phyloP scores from a whole-genome alignment of 2,329 filamentous ascomycete species.

The Fusarium phyllophilum region DNA sequence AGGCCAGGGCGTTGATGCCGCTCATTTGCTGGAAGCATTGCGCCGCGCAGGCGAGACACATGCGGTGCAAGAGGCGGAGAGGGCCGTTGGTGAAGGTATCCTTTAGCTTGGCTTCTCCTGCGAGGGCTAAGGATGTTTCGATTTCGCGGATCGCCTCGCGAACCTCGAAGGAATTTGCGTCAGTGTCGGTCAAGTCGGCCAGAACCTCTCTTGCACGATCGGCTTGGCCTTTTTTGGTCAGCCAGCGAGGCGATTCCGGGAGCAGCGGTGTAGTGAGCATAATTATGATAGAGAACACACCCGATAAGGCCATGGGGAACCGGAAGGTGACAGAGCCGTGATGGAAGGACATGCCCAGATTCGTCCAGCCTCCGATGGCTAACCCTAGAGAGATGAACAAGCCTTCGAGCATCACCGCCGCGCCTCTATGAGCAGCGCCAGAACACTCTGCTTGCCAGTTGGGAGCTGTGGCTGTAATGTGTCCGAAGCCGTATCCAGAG shows the following conservation, averaged over 20 bases:
- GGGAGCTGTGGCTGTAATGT: background rate
- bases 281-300: background rate
- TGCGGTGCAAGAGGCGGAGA: background rate
- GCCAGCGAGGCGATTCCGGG: background rate
- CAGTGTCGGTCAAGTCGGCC: background rate
- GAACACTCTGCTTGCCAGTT: constrained; percentile 10
- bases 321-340: background rate
- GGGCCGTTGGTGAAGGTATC: background rate
- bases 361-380: background rate
- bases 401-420: constrained; percentile 3
- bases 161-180: background rate
- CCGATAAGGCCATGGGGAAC: background rate
- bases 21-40: constrained; percentile 7
- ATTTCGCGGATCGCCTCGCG: background rate
- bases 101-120: background rate
- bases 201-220: background rate
- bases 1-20: constrained; percentile 1
- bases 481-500: constrained; percentile 1
- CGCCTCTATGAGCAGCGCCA: background rate
- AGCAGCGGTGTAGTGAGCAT: constrained; percentile 4
- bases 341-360: background rate
- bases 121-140: background rate
- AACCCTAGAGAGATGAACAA: background rate
- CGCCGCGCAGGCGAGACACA: background rate
- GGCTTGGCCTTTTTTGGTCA: background rate